Evolutionary conservation across 805 yeast genomes (phyloP).

Genomic region (Kazachstania africana): DNA sequence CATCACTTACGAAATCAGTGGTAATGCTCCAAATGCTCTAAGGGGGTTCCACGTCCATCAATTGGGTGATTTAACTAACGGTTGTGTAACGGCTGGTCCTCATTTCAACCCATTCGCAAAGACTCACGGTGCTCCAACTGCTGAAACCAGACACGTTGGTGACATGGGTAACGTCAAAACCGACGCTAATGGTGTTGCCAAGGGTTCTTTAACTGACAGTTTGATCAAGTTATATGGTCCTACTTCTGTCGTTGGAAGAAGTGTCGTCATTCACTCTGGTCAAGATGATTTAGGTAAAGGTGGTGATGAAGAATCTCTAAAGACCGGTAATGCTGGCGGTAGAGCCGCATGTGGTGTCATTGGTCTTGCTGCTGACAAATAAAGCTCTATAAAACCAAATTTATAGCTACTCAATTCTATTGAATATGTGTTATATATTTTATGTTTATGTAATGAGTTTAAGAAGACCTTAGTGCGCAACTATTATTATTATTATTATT

Average conservation of each 20-base stretch:
- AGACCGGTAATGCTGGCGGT: slow-evolving; percentile 96
- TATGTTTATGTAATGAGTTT: too few species aligned
- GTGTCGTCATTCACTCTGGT: slow-evolving; percentile 90
- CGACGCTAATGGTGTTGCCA: slow-evolving; percentile 80
- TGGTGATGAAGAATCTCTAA: slow-evolving; percentile 79
- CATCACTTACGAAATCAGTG: slow-evolving; percentile 76
- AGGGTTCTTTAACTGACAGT: slow-evolving; percentile 73
- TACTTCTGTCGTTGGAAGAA: slow-evolving; percentile 84
- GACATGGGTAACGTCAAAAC: slow-evolving; percentile 92
- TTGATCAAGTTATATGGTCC: slow-evolving; percentile 76
- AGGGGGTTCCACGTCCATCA: slow-evolving; percentile 98
- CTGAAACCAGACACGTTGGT: slow-evolving; percentile 40
- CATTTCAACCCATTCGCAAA: slow-evolving; percentile 88
- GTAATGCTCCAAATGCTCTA: slow-evolving; percentile 77
- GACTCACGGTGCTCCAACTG: slow-evolving; percentile 88
- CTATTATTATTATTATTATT: too few species aligned
- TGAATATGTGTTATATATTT: too few species aligned
- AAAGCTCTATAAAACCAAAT: not conserved
- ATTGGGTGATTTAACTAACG: slow-evolving; percentile 94
- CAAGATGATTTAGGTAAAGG: slow-evolving; percentile 92
- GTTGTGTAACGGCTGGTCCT: slow-evolving; percentile 97
- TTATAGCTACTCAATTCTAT: too few species aligned
- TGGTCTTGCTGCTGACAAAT: slow-evolving; percentile 34
- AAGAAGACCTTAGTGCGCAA: too few species aligned
- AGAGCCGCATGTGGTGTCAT: slow-evolving; percentile 99